Base-by-base conservation (phyloP, 2,329 filamentous ascomycete genomes). In the Neofusicoccum umdonicola region DNA sequence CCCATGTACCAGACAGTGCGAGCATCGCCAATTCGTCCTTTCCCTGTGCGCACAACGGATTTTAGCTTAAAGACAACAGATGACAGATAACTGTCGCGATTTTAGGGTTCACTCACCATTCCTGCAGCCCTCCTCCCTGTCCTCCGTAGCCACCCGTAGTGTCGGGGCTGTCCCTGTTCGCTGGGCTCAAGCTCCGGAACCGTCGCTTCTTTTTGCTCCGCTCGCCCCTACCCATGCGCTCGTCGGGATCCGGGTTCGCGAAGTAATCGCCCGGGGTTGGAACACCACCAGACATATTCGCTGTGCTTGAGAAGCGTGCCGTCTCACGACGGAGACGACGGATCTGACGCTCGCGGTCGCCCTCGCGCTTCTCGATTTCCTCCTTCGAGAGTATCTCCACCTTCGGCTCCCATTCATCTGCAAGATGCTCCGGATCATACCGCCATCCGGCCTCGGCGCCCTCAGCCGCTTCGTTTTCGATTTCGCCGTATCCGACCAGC, bases 291-390 rank as follows among this genome's bases (percentile, higher is more conserved):
- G 89, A 82, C 83, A 96, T 92, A 65, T 91, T 91, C 0, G 91
- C 85, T 22, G 90, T 95, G 50, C 91, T 94, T 65, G 91, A 95
- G 76, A 98, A 97, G 31, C 93, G 86, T 1, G 94, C 94, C 9
- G 94, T 98, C 77, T 99, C 95, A 74, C 95, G 85, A 64, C 95
- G 86, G 67, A 97, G 80, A 66, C 95, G 85, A 65, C 95, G 85
- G 44, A 97, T 90, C 77, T 98, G 92, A 63, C 95, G 85, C 78
- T 99, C 95, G 47, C 95, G 87, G 74, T 99, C 95, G 60, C 92
- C 92, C 77, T 99, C 95, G 34, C 95, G 87, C 80, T 96, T 96
- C 79, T 99, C 95, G 62, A 99, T 98, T 74, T 99, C 95, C 71
- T 99, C 95, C 71, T 97, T 96, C 44, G 90, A 93, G 2, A 99